phyloP scores from a whole-genome alignment of 2,329 filamentous ascomycete species.

The Clonostachys rhizophaga region DNA sequence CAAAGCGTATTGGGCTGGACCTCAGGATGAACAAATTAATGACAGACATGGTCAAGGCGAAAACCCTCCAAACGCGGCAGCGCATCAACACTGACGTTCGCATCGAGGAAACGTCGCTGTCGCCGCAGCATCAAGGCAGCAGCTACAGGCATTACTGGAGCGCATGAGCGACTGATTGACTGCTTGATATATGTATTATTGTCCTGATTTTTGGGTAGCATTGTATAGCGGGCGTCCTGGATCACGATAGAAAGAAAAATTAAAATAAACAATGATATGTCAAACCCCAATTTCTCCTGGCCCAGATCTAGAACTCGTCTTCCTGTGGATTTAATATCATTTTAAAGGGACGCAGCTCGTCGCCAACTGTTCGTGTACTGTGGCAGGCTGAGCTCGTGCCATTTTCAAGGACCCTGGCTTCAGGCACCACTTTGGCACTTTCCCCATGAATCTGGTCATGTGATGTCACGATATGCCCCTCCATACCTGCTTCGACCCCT shows the following conservation, averaged over 20 bases:
- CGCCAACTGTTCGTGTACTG: too few species aligned
- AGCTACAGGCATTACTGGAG: too few species aligned
- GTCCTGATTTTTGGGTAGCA: not conserved
- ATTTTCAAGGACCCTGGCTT: too few species aligned
- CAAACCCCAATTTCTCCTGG: too few species aligned
- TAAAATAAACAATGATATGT: too few species aligned
- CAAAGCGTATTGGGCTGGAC: slow-evolving; percentile 66
- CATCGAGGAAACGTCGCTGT: slow-evolving; percentile 1
- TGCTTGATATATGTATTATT: not conserved
- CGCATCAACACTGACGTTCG: slow-evolving; percentile 1
- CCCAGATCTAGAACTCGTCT: too few species aligned
- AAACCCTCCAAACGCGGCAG: slow-evolving; percentile 27
- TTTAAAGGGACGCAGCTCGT: too few species aligned
- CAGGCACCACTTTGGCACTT: too few species aligned
- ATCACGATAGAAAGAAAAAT: too few species aligned
- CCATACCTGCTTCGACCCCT: not conserved
- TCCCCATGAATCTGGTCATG: slow-evolving; percentile 4
- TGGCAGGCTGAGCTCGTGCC: too few species aligned
- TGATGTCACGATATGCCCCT: slow-evolving; percentile 3
- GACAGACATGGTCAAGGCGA: slow-evolving; percentile 68
- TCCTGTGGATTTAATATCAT: too few species aligned
- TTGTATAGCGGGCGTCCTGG: not conserved
- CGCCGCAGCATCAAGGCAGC: not conserved
- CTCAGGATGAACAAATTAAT: slow-evolving; percentile 71
- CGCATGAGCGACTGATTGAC: too few species aligned